Evolutionary conservation across 139 green algal species (phyloP), one percentile per base, ranked within the genome.

Genomic region (Nannochloris sp.): DNA sequence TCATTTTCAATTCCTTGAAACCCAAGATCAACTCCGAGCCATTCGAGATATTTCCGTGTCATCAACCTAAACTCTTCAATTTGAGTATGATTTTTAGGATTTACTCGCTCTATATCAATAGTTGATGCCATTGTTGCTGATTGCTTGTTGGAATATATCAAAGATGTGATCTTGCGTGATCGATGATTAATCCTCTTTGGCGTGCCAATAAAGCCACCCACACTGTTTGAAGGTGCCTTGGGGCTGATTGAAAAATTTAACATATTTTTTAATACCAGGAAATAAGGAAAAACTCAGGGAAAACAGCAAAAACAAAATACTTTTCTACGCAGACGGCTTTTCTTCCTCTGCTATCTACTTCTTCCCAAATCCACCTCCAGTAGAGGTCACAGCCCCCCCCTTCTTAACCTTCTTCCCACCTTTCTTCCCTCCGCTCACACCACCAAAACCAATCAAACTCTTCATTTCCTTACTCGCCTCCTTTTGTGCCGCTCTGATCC

Each of bases 1-100:
- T 76, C 70, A 4, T 44, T 4, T 31, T 76, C 62, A 0, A 72
- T 32, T 2, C 44, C 61, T 47, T 76, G 70, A 25, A 76, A 76
- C 4, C 54, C 55, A 30, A 76, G 44, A 54, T 76, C 62, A 15
- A 71, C 70, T 6, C 70, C 61, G 5, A 76, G 39, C 62, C 70
- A 76, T 19, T 76, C 70, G 39, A 76, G 29, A 54, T 76, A 76
- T 7, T 31, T 25, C 1, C 15, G 3, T 2, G 62, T 64, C 14
- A 72, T 34, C 1, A 4, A 23, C 8, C 27, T 61, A 12, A 76
- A 76, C 8, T 71, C 38, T 3, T 67, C 4, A 5, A 76, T 38
- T 37, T 76, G 47, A 57, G 23, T 31, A 14, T 23, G 47, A 23
- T 23, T 57, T 32, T n/a, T n/a, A n/a, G n/a, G n/a, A n/a, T n/a